Base-by-base conservation (phyloP, 257 asterid genomes). In the Primulina huaijiensis region DNA sequence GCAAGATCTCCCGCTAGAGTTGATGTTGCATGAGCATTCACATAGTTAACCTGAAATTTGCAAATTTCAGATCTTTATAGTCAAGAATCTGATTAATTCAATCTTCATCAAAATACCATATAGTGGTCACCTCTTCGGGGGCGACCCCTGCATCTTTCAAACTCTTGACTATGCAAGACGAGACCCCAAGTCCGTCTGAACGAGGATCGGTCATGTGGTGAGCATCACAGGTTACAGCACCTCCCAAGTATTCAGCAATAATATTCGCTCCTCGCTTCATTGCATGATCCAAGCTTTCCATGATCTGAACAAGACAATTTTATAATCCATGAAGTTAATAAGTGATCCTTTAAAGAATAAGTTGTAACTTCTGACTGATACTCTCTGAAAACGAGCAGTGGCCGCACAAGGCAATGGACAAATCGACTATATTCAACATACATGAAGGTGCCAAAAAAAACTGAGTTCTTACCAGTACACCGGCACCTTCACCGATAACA, bases 201-300 rank as follows among this genome's bases (percentile, higher is more conserved):
- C 87, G 77, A 58, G 85, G 85, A 71, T 79, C 79, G 1, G 85
- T 82, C 80, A 84, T 84, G 77, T 84, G 85, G 64, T 82, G 80
- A 53, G 89, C 89, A 30, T 80, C 87, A 33, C 87, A 84, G 5
- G 80, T 84, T 3, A 82, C 78, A 0, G 83, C 89, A 7, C 89
- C 87, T 60, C 87, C 89, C 75, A 84, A 65, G 76, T 84, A 80
- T 79, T 84, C 85, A 2, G 82, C 87, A 17, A 84, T 29, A 5
- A 84, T 84, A 27, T 64, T 73, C 4, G 85, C 89, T 25, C 81
- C 86, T 66, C 89, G 38, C 60, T 73, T 79, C 80, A 70, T 37
- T 0, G 89, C 89, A 23, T 84, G 89, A 16, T 84, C 87, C 74
- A 82, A 72, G 80, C 83, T 79, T 55, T 84, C 87, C 87, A 82